Base-by-base conservation (phyloP, 2,329 filamentous ascomycete species). In the Claviceps monticola region DNA sequence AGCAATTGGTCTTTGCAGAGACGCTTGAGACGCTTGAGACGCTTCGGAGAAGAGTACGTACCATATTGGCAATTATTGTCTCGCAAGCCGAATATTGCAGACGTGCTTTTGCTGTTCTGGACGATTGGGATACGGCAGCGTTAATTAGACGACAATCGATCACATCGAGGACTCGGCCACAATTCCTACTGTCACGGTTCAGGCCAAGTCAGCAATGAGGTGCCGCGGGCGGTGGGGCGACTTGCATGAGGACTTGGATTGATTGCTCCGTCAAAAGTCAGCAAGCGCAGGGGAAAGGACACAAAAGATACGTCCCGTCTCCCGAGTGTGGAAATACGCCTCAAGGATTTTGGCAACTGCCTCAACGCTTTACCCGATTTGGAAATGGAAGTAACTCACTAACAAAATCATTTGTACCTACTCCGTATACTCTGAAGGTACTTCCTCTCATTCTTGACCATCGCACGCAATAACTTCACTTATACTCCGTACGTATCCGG, bases 51-150 rank as follows among this genome's bases (percentile, higher is more conserved):
- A 23, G 1, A 23, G 21, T 59, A 55, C 62, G 58, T 62, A 71
- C 70, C 68, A 71, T 73, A 55, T 66, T 70, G 64, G 55, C 53
- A 57, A 56, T 59, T 55, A 56, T 54, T 46, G 56, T 58, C 36
- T 54, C 57, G 39, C 43, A 39, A 54, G 6, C 2, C 4, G n/a
- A 9, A 37, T 37, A 38, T 34, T 14, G 39, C 37, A 34, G 44
- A 50, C 34, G 19, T 41, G 38, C 23, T 19, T 19, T 41, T 46
- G 34, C 14, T 17, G 49, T 34, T 19, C 36, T 38, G 29, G 19
- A 29, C n/a, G 47, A 36, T 42, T 42, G 29, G 46, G 19, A n/a
- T 51, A 19, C 19, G 49, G 41, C 34, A 29, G 39, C 38, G 43
- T 43, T 48, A 21, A 36, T 29, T 34, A 43, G 34, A 52, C n/a